Conservation (phyloP, 106 monocot genomes). For the Allium cepa region DNA sequence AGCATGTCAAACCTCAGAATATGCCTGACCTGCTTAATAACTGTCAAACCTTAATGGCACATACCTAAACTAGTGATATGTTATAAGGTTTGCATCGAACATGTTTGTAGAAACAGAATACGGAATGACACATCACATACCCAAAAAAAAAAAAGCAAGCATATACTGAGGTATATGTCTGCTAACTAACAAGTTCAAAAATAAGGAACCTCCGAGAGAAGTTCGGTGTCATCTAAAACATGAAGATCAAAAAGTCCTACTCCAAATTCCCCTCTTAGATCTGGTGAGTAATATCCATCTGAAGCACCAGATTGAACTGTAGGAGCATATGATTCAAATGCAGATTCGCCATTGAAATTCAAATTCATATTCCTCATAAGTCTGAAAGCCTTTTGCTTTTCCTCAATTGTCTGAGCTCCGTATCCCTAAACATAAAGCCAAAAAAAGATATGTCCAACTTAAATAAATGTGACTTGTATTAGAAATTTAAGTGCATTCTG, state of each 20-base stretch:
- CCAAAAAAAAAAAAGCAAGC: too few species aligned
- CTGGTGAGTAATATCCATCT: constrained; percentile 58
- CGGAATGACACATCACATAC: neutral
- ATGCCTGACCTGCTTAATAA: neutral
- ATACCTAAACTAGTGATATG: neutral
- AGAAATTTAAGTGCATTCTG: neutral
- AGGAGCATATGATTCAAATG: constrained; percentile 45
- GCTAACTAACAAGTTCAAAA: neutral
- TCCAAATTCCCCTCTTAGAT: constrained; percentile 71
- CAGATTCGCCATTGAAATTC: constrained; percentile 70
- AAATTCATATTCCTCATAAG: constrained; percentile 78
- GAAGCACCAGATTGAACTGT: constrained; percentile 26
- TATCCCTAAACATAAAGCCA: constrained; percentile 39
- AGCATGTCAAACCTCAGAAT: too few species aligned
- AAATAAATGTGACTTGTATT: neutral
- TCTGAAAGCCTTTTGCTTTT: constrained; percentile 67
- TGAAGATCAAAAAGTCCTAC: constrained; percentile 88
- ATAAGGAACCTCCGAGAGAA: constrained; percentile 63
- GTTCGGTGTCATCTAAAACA: constrained; percentile 69
- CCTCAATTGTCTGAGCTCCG: constrained; percentile 66
- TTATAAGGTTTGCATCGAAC: neutral
- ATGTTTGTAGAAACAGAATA: neutral
- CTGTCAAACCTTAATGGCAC: neutral
- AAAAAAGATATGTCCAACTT: neutral
- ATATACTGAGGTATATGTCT: too few species aligned